Percentiles rank a stretch among this genome's conserved stretches.
phyloP scores from a whole-genome alignment of 1,284 basidiomycete species.

The Puccinia polysora region DNA sequence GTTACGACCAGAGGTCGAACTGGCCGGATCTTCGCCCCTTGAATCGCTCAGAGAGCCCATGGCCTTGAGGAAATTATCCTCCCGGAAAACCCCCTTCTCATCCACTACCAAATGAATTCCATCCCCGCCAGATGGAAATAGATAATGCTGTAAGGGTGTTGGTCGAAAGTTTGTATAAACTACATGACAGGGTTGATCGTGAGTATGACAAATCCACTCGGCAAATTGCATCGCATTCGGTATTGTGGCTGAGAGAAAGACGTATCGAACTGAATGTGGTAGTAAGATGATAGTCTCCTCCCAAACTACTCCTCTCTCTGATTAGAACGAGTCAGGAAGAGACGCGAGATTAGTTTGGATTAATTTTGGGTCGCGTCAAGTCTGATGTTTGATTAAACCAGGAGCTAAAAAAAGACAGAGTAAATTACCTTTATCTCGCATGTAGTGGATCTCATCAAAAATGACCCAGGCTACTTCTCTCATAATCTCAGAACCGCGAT shows the following conservation, averaged over 20 bases:
- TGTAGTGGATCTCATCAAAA: slow-evolving; percentile 99
- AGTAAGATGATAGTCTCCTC: slow-evolving; percentile 89
- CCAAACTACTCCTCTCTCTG: slow-evolving; percentile 62
- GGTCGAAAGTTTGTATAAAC: slow-evolving; percentile 99
- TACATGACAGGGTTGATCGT: slow-evolving; percentile 97
- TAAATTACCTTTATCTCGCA: slow-evolving; percentile 76
- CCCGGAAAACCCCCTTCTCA: slow-evolving; percentile 90
- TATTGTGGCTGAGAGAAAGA: slow-evolving; percentile 99
- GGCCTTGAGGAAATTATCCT: slow-evolving; percentile 96
- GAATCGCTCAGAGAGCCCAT: slow-evolving; percentile 82
- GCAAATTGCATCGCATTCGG: slow-evolving; percentile 99
- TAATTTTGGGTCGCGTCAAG: neutral
- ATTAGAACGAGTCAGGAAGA: neutral
- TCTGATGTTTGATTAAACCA: slow-evolving; percentile 63
- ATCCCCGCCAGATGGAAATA: slow-evolving; percentile 92
- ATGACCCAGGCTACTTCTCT: slow-evolving; percentile 99
- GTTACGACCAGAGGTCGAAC: slow-evolving; percentile 67
- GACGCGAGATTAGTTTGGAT: neutral
- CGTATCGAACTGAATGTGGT: slow-evolving; percentile 91
- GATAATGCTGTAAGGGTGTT: slow-evolving; percentile 94
- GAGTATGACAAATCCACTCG: slow-evolving; percentile 95
- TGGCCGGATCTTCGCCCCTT: slow-evolving; percentile 88
- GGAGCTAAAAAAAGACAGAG: neutral
- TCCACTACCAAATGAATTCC: slow-evolving; percentile 98
- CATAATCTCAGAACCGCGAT: slow-evolving; percentile 98